Percentiles rank a stretch among this genome's conserved stretches.
These are phyloP conservation scores for Phylloporus sp. DNA, from an alignment of 768 basidiomycete species.

Conservation along the genomic window DNA sequence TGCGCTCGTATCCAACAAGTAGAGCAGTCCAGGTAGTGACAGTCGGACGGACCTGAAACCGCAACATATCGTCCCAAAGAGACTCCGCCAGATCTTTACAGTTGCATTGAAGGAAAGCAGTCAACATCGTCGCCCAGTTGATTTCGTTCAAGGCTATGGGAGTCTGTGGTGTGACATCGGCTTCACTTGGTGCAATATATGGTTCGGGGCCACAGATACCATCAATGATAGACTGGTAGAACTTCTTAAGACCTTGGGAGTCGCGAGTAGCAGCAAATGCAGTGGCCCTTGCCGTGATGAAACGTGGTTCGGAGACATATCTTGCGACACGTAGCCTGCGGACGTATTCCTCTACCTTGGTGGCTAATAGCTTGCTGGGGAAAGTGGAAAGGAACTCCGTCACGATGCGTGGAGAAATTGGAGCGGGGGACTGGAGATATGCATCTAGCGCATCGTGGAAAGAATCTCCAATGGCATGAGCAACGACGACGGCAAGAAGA, in stretches of 20 bases:
- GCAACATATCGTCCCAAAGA: conserved; percentile 65
- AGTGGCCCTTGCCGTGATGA: conserved; percentile 46
- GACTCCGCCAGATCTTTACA: conserved; percentile 52
- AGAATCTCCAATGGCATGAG: conserved; percentile 53
- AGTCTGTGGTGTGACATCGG: conserved; percentile 33
- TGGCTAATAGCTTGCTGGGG: conserved; percentile 31
- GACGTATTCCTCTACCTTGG: conserved; percentile 43
- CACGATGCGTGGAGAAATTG: conserved; percentile 32
- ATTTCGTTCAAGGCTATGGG: conserved; percentile 51
- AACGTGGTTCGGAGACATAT: conserved; percentile 45
- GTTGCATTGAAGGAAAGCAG: conserved; percentile 54
- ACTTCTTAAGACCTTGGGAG: conserved; percentile 33
- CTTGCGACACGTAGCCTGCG: conserved; percentile 47
- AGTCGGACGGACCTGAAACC: conserved; percentile 45
- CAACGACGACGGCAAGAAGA: conserved; percentile 52
- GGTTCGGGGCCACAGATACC: conserved; percentile 49
- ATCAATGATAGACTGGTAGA: conserved; percentile 49
- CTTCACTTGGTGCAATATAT: conserved; percentile 46
- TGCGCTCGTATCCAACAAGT: conserved; percentile 55
- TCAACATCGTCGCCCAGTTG: conserved; percentile 62
- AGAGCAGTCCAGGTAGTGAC: conserved; percentile 67
- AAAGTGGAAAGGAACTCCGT: conserved; percentile 39
- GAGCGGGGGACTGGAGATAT: conserved; percentile 37
- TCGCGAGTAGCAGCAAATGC: conserved; percentile 38
- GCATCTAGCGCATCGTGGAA: conserved; percentile 51